Percentiles rank a stretch among this genome's conserved stretches.
These are phyloP conservation scores for Bocquillonia castaneifolia DNA, from an alignment of 441 rosid genomes.

Conservation along the genomic window DNA sequence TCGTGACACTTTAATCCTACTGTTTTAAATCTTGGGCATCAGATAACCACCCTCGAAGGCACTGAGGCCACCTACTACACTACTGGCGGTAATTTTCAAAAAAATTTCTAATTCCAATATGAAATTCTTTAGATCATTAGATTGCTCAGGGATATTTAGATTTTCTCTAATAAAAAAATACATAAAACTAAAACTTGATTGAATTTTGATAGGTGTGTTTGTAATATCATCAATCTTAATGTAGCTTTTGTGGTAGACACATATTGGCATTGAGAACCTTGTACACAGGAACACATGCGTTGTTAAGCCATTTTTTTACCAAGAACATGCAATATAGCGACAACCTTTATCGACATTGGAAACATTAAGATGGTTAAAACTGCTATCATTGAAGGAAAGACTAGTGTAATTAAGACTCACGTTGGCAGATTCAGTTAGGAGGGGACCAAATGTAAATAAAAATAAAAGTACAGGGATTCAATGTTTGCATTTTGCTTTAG, in stretches of 20 bases:
- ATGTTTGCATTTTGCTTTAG: too few relatives aligned
- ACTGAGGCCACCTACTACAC: constrained; percentile 97
- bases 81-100: constrained; percentile 82
- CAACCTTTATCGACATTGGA: constrained; percentile 67
- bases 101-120: too few relatives aligned
- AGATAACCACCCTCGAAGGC: constrained; percentile 94
- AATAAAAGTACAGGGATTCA: too few relatives aligned
- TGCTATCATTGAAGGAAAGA: constrained; percentile 59
- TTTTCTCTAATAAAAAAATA: too few relatives aligned
- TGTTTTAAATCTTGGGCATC: constrained; percentile 79
- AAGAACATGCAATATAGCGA: constrained; percentile 70
- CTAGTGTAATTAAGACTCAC: too few relatives aligned
- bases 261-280: constrained; percentile 68
- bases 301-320: constrained; percentile 76
- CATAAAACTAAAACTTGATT: too few relatives aligned
- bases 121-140: too few relatives aligned
- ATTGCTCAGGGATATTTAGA: too few relatives aligned
- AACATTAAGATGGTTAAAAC: too few relatives aligned
- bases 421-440: too few relatives aligned
- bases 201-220: constrained; percentile 59
- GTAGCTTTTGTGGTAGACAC: constrained; percentile 90
- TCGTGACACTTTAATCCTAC: constrained; percentile 88
- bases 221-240: constrained; percentile 81
- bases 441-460: too few relatives aligned
- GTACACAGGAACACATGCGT: constrained; percentile 92